Evolutionary conservation across 345 rosid species (phyloP), one percentile per base, ranked within the genome.

Genomic region (Brassica rapa): DNA sequence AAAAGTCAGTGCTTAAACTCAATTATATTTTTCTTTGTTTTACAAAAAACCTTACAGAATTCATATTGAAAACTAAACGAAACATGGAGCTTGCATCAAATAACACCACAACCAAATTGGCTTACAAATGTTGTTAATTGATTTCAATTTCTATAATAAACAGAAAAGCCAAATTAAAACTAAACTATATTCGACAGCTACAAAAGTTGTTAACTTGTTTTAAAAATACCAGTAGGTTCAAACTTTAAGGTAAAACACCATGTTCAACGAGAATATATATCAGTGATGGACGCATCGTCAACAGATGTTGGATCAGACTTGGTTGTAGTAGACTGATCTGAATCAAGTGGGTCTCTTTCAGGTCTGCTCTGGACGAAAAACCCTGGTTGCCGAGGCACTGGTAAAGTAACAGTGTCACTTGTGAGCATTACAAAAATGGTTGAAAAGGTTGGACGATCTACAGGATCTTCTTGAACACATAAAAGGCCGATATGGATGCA

Each of bases 381-480:
- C 1, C 87, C 84, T 0, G 89, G 93, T 59, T 73, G 62, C 57
- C 55, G 7, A 2, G 93, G 88, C 6, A 61, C n/a, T 0, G 80
- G 78, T 61, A 88, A 82, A 14, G 83, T 71, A 46, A 73, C 63
- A 59, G 63, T 15, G 4, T 86, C 75, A 61, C 83, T 86, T 41
- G 24, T 78, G 71, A 90, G 57, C 87, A 86, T 85, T 23, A 66
- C 19, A 53, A 83, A 75, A 6, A 87, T 84, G 5, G 70, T 62
- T 8, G 88, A 76, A 85, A 90, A 82, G 1, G 84, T 78, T 1
- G 95, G 91, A 66, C 91, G 83, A 60, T 81, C 81, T 12, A 62
- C 65, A 14, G 89, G 84, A 76, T 89, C 88, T 83, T 85, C 86
- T 67, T 90, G 91, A 39, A 86, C 93, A 70, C 95, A 90, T 39